Conservation (phyloP, 306 rosid species). For the Gleditsia sinensis region DNA sequence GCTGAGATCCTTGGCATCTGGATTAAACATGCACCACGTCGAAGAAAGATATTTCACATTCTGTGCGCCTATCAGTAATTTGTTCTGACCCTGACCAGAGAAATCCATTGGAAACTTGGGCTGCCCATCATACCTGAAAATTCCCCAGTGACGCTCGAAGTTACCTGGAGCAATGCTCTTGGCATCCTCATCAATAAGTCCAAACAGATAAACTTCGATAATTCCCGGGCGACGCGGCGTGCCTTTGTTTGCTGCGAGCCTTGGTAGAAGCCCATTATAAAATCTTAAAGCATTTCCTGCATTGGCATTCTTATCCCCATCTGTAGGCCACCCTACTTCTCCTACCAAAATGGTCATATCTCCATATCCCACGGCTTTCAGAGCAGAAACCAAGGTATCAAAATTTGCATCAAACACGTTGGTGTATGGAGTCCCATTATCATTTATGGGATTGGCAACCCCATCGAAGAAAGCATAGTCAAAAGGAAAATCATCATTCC, state of each 20-base stretch:
- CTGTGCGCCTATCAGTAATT: conserved; percentile 61
- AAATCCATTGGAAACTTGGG: conserved; percentile 78
- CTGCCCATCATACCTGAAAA: conserved; percentile 84
- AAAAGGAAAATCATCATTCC: conserved; percentile 79
- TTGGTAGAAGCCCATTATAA: conserved; percentile 76
- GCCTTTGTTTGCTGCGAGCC: conserved; percentile 74
- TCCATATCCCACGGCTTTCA: conserved; percentile 67
- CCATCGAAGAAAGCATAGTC: conserved; percentile 96
- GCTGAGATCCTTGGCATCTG: conserved; percentile 80
- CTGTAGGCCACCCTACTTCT: conserved; percentile 99
- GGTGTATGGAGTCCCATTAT: conserved; percentile 68
- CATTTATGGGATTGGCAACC: conserved; percentile 59
- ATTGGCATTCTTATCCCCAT: conserved; percentile 93
- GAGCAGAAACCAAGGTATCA: conserved; percentile 84
- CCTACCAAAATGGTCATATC: conserved; percentile 80
- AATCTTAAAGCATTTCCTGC: conserved; percentile 71
- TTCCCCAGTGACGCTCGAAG: conserved; percentile 98
- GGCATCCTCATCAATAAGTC: conserved; percentile 83
- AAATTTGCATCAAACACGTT: conserved; percentile 95
- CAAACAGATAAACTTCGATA: conserved; percentile 87
- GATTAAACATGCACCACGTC: conserved; percentile 83
- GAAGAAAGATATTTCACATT: conserved; percentile 65
- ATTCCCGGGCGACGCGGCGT: conserved; percentile 79
- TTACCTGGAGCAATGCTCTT: conserved; percentile 87
- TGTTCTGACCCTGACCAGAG: conserved; percentile 80